Evolutionary conservation across 2,329 filamentous ascomycete genomes (phyloP), one percentile per base, ranked within the genome.

Genomic region (Phialemoniopsis sp.): DNA sequence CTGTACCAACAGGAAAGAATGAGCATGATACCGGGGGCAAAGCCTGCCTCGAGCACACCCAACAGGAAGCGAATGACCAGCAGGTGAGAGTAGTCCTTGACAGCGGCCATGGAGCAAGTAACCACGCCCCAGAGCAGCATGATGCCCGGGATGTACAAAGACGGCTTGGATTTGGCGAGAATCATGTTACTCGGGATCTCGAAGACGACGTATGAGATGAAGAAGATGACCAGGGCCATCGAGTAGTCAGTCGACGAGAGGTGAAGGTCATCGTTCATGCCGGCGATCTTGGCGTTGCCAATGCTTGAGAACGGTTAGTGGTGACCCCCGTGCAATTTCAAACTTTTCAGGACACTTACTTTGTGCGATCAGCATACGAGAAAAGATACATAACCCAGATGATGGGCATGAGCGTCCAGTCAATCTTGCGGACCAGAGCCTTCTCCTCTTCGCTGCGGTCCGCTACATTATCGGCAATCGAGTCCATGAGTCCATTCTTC

Each of bases 171-270:
- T 14, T 72, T 75, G 63, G 94, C 94, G 43, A 95, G 78, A 16
- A 95, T 62, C 34, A 91, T 69, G 57, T 95, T 94, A 43, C 87
- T 89, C 32, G 89, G 52, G 0, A 81, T 80, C 58, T 93, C 88
- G 46, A 88, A 89, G 28, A 89, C 62, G 3, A 86, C 75, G 57
- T 95, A 95, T 1, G 85, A 89, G 37, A 94, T 72, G 65, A 94
- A 95, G 67, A 95, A 95, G 50, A 94, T 84, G 28, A 85, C 87
- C 7, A 95, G 70, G 1, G 82, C 77, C 16, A 76, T 71, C 58
- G 90, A 90, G 65, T 89, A 95, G 54, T 85, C 70, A 6, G 69
- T 62, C 3, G 75, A 70, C 1, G 72, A 72, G 36, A 91, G 77
- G 26, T 73, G 48, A 13, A 93, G 64, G 41, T 85, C 80, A 9